Percentiles rank a stretch among this genome's conserved stretches.
Conservation (phyloP, 441 rosid genomes). For the Croton laevigatus region DNA sequence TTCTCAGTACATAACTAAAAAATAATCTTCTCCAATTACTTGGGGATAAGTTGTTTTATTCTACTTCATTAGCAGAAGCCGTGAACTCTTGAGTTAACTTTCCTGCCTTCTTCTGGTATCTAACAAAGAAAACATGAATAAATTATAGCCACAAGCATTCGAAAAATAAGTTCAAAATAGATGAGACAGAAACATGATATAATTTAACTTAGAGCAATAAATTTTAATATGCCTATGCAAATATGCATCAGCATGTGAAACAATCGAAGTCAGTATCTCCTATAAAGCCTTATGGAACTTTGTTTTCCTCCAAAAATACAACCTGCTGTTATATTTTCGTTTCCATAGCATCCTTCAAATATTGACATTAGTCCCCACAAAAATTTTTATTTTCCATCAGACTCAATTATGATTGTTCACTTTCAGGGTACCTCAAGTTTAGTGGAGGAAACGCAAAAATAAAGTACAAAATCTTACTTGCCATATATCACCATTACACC, state of each 20-base stretch:
- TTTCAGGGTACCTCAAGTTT: neutral
- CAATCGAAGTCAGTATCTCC: neutral
- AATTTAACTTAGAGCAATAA: slow-evolving; percentile 3
- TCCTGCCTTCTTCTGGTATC: slow-evolving; percentile 97
- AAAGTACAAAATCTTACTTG: slow-evolving; percentile 48
- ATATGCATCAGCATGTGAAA: slow-evolving; percentile 7
- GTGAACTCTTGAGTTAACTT: slow-evolving; percentile 79
- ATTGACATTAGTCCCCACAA: slow-evolving; percentile 4
- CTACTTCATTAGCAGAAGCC: slow-evolving; percentile 94
- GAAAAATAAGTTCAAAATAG: slow-evolving; percentile 6
- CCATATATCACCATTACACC: slow-evolving; percentile 79
- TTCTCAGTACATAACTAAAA: slow-evolving; percentile 5
- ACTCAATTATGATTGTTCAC: slow-evolving; percentile 11
- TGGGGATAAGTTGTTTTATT: slow-evolving; percentile 21
- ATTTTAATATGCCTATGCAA: slow-evolving; percentile 9
- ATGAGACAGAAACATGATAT: slow-evolving; percentile 6
- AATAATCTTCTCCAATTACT: slow-evolving; percentile 3
- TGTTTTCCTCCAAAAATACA: neutral
- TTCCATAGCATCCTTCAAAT: slow-evolving; percentile 1
- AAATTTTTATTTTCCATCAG: neutral
- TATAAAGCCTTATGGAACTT: neutral
- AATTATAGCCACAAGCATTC: slow-evolving; percentile 8
- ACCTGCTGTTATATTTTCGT: neutral
- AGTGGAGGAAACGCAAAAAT: slow-evolving; percentile 6
- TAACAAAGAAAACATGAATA: slow-evolving; percentile 29